Conservation (phyloP, 2,329 filamentous ascomycete species). For the Parafenestella ontariensis region DNA sequence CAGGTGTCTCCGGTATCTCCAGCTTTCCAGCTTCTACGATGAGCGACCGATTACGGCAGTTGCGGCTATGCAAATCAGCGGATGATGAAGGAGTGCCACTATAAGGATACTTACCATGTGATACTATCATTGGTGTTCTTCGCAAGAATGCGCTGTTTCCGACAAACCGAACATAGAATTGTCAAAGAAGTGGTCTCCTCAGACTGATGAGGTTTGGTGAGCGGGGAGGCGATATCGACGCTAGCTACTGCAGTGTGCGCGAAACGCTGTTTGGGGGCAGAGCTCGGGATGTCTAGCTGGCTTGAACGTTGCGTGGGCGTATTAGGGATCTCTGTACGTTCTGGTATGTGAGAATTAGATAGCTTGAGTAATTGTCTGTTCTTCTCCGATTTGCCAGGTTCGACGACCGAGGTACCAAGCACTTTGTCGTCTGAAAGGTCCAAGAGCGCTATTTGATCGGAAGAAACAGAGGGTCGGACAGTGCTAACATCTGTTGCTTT, state of each 20-base stretch:
- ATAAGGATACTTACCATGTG: constrained; percentile 12
- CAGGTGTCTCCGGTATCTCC: constrained; percentile 28
- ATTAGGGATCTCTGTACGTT: constrained; percentile 16
- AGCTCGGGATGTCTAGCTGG: constrained; percentile 3
- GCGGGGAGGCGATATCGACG: not conserved
- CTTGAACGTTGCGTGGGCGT: constrained; percentile 23
- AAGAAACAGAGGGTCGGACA: no score
- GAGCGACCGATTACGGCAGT: constrained; percentile 12
- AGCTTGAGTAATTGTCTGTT: not conserved
- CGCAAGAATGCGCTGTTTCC: constrained; percentile 8
- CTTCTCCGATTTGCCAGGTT: not conserved
- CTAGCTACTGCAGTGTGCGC: not conserved
- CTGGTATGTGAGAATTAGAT: not conserved
- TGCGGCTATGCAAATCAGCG: constrained; percentile 1
- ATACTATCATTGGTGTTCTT: not conserved
- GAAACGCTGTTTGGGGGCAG: not conserved
- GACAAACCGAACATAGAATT: constrained; percentile 19
- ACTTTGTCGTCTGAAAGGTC: not conserved
- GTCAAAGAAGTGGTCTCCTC: not conserved
- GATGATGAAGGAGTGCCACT: not conserved
- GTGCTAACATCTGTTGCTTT: no score
- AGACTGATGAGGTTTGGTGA: not conserved
- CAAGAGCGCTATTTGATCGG: not conserved
- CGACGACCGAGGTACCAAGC: not conserved
- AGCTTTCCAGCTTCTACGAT: not conserved